These are phyloP conservation scores for Zygosaccharomyces pseudobailii DNA, from an alignment of 1,139 yeast species.

Conservation along the genomic window DNA sequence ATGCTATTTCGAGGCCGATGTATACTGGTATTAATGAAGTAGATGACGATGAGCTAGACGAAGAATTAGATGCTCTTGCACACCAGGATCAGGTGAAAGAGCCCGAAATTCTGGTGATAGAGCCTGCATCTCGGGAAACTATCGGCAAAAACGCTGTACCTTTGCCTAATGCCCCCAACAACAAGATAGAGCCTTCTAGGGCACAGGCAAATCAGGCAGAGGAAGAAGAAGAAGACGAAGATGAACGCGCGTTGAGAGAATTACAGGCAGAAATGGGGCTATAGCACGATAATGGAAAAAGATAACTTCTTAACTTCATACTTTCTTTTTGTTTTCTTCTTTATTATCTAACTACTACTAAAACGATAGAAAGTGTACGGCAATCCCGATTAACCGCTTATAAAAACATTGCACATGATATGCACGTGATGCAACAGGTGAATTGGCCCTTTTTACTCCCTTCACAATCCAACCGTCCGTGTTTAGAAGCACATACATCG, in stretches of 20 bases:
- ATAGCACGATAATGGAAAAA: conserved; percentile 32
- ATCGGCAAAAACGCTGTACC: conserved; percentile 28
- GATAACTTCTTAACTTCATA: neutral
- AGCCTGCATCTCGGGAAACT: conserved; percentile 13
- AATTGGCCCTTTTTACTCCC: conserved; percentile 2
- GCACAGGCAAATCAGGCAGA: conserved; percentile 30
- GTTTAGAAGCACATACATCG: conserved; percentile 1
- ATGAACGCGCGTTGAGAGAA: conserved; percentile 85
- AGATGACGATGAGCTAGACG: conserved; percentile 82
- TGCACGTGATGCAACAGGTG: neutral
- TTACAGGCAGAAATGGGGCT: conserved; percentile 95
- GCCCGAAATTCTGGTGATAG: conserved; percentile 40
- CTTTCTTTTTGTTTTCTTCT: neutral
- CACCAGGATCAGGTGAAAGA: conserved; percentile 69
- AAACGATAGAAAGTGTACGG: too few species aligned
- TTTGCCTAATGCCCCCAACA: conserved; percentile 40
- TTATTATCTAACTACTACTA: neutral
- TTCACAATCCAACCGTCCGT: neutral
- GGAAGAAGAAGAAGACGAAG: conserved; percentile 69
- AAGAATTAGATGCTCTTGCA: conserved; percentile 83
- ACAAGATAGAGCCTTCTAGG: conserved; percentile 16
- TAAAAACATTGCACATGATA: neutral
- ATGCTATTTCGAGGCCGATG: conserved; percentile 90
- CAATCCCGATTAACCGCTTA: neutral
- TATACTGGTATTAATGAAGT: conserved; percentile 71